Conservation (phyloP, 2,329 filamentous ascomycete genomes). For the Cryphonectria japonica region DNA sequence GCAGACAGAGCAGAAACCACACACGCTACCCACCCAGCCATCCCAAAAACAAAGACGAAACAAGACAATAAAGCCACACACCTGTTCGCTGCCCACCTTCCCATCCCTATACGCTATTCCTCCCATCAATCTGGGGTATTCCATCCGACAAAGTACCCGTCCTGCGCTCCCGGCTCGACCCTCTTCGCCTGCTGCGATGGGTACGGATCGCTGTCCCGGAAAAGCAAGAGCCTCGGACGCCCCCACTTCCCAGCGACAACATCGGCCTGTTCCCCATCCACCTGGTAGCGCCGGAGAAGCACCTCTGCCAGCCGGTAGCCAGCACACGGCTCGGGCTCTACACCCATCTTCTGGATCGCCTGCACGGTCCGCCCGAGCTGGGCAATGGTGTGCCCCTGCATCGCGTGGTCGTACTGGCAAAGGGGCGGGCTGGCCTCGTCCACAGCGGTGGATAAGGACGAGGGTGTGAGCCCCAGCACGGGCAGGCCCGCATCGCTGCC, state of each 20-base stretch:
- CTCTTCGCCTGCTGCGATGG: background rate
- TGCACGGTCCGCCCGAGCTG: background rate
- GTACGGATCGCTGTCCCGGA: background rate
- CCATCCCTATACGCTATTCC: background rate
- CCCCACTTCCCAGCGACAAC: too few species aligned
- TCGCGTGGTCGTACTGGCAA: background rate
- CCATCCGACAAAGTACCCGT: background rate
- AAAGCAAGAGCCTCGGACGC: background rate
- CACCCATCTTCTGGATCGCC: background rate
- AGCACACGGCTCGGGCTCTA: background rate
- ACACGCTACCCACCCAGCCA: background rate
- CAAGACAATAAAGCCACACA: too few species aligned
- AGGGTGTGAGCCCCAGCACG: too few species aligned
- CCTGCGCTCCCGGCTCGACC: background rate
- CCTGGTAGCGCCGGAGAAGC: background rate
- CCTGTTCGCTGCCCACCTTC: background rate
- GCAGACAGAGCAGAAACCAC: too few species aligned
- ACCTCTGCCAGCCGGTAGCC: background rate
- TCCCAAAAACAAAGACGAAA: background rate
- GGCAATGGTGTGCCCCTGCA: background rate
- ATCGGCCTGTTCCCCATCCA: background rate
- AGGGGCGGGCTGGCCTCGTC: background rate
- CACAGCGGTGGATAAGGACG: background rate
- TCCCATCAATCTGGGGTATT: background rate
- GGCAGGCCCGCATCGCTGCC: too few species aligned